A percentile compares a stretch with the other conserved stretches of the same genome.
Conservation (phyloP, 1,284 basidiomycete genomes). For the Clitocybe nebularis region DNA sequence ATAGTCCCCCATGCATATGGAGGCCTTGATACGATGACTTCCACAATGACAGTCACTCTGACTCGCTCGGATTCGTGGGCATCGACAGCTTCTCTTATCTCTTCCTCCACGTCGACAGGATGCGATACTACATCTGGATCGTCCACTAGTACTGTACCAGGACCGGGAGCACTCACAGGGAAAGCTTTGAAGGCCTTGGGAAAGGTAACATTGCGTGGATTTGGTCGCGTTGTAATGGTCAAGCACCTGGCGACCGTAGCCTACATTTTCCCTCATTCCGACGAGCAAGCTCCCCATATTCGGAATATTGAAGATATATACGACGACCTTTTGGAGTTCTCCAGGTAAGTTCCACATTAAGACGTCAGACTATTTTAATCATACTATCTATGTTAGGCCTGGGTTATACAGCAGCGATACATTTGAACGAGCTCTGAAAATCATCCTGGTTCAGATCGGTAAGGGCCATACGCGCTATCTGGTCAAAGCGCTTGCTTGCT, state of each 20-base stretch:
- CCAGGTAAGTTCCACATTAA: slow-evolving; percentile 5
- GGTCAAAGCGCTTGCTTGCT: slow-evolving; percentile 13
- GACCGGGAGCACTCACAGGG: slow-evolving; percentile 21
- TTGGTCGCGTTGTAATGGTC: slow-evolving; percentile 20
- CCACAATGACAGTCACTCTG: background rate
- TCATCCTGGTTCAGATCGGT: slow-evolving; percentile 16
- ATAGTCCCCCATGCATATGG: too few relatives aligned
- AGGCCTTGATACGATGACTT: too few relatives aligned
- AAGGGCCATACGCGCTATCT: slow-evolving; percentile 14
- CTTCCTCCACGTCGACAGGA: slow-evolving; percentile 7
- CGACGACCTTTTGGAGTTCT: slow-evolving; percentile 17
- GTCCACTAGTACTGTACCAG: slow-evolving; percentile 18
- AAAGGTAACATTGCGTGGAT: slow-evolving; percentile 17
- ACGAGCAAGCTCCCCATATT: slow-evolving; percentile 10
- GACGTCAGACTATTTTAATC: background rate
- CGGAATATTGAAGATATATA: slow-evolving; percentile 13
- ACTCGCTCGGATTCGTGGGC: background rate
- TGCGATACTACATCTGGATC: slow-evolving; percentile 11
- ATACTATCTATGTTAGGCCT: slow-evolving; percentile 6
- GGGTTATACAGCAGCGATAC: slow-evolving; percentile 14
- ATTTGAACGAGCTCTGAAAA: slow-evolving; percentile 7
- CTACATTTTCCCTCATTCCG: slow-evolving; percentile 15
- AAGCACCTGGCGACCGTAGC: slow-evolving; percentile 9
- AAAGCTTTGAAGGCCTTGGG: slow-evolving; percentile 21
- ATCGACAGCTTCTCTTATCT: background rate